These are phyloP conservation scores for Penicillium herquei DNA, from an alignment of 495 filamentous ascomycete species.

Conservation along the genomic window DNA sequence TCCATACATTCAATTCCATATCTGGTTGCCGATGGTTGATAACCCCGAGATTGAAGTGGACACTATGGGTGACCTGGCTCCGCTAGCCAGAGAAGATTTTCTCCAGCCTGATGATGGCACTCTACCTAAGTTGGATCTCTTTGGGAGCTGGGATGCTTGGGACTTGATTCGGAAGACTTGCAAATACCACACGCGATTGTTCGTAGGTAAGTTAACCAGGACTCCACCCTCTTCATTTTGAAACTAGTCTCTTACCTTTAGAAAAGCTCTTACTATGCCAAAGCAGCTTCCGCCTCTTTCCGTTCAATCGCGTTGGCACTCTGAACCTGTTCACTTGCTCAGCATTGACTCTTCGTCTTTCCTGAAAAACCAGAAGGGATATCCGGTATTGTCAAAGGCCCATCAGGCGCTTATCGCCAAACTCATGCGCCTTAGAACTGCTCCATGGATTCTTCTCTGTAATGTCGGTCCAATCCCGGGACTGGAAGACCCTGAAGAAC, in stretches of 20 bases:
- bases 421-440: slow-evolving; percentile 77
- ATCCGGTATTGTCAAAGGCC: slow-evolving; percentile 75
- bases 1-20: slow-evolving; percentile 72
- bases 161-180: slow-evolving; percentile 81
- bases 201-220: slow-evolving; percentile 68
- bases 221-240: neutral
- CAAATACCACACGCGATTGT: slow-evolving; percentile 78
- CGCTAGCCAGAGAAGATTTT: slow-evolving; percentile 56
- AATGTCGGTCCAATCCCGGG: slow-evolving; percentile 70
- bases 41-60: slow-evolving; percentile 52
- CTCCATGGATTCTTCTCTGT: slow-evolving; percentile 78
- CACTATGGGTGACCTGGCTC: slow-evolving; percentile 56
- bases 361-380: slow-evolving; percentile 72
- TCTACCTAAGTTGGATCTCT: slow-evolving; percentile 55
- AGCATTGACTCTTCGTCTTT: slow-evolving; percentile 67
- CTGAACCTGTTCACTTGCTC: slow-evolving; percentile 83
- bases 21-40: slow-evolving; percentile 78
- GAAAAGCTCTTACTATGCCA: slow-evolving; percentile 72
- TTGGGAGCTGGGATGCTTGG: slow-evolving; percentile 90
- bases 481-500: slow-evolving; percentile 40
- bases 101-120: slow-evolving; percentile 29
- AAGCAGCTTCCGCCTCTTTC: slow-evolving; percentile 69
- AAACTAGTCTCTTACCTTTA: neutral
- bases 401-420: slow-evolving; percentile 77
- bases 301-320: slow-evolving; percentile 88